Percentiles rank a stretch among this genome's conserved stretches.
Conservation (phyloP, 805 yeast species). For the Zygotorulaspora florentina region DNA sequence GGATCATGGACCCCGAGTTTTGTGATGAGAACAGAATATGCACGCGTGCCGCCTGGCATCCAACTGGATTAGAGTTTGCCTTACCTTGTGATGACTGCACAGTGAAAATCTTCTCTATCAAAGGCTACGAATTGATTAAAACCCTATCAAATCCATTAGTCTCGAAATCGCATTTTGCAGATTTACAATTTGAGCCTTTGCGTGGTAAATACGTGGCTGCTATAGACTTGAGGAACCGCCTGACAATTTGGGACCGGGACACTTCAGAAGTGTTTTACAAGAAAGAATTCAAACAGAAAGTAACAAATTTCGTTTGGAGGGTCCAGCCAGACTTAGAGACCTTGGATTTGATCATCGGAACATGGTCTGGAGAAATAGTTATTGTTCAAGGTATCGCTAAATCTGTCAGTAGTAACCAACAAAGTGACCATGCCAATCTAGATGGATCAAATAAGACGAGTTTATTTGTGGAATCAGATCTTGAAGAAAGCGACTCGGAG, state of each 20-base stretch:
- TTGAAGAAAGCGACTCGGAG: slow-evolving; percentile 20
- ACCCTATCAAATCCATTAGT: slow-evolving; percentile 17
- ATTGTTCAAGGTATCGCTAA: slow-evolving; percentile 28
- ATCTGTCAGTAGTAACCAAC: slow-evolving; percentile 2
- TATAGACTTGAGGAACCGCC: slow-evolving; percentile 45
- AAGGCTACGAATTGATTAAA: slow-evolving; percentile 25
- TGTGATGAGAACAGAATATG: slow-evolving; percentile 42
- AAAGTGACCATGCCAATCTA: background rate
- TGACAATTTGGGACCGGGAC: slow-evolving; percentile 54
- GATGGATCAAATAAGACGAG: slow-evolving; percentile 15
- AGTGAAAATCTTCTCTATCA: slow-evolving; percentile 41
- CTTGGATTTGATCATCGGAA: slow-evolving; percentile 34
- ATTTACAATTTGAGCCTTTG: slow-evolving; percentile 53
- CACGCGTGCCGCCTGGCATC: slow-evolving; percentile 64
- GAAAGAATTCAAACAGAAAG: slow-evolving; percentile 27
- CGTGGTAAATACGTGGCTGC: slow-evolving; percentile 59
- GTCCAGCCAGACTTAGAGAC: slow-evolving; percentile 18
- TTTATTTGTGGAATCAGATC: slow-evolving; percentile 35
- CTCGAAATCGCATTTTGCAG: slow-evolving; percentile 38
- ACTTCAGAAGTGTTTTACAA: slow-evolving; percentile 35
- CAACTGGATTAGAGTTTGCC: slow-evolving; percentile 64
- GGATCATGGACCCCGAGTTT: slow-evolving; percentile 32
- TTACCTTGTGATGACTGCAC: slow-evolving; percentile 52
- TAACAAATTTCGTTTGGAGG: slow-evolving; percentile 38
- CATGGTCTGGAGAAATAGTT: slow-evolving; percentile 41